These are phyloP conservation scores for Blastosporella zonata DNA, from an alignment of 1,284 basidiomycete species.

Conservation along the genomic window DNA sequence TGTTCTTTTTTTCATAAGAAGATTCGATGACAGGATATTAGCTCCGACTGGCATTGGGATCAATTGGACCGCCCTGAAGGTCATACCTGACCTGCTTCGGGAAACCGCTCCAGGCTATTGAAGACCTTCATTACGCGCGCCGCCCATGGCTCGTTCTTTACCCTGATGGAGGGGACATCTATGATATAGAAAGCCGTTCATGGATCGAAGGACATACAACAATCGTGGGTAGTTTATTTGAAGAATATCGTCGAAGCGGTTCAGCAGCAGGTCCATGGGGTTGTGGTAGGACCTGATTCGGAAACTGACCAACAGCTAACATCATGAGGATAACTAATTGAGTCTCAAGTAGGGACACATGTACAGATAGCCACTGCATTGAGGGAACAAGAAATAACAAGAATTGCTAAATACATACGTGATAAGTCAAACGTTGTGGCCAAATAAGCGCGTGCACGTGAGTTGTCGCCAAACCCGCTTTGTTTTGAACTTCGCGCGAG, in stretches of 20 bases:
- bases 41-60: conserved; percentile 58
- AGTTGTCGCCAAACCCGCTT: not conserved
- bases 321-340: not conserved
- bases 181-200: conserved; percentile 45
- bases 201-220: conserved; percentile 37
- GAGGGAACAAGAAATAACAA: not conserved
- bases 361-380: no score
- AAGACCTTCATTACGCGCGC: conserved; percentile 10
- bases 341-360: no score
- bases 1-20: conserved; percentile 18
- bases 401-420: no score
- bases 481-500: conserved; percentile 7
- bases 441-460: conserved; percentile 7
- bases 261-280: conserved; percentile 40
- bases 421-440: no score
- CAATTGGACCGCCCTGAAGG: conserved; percentile 61
- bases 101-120: conserved; percentile 29
- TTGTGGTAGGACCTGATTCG: conserved; percentile 58
- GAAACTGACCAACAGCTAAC: conserved; percentile 16
- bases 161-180: conserved; percentile 67
- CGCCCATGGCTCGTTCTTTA: conserved; percentile 65
- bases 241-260: conserved; percentile 25
- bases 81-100: conserved; percentile 34
- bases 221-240: conserved; percentile 46
- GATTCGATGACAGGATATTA: conserved; percentile 10